phyloP scores from a whole-genome alignment of 768 basidiomycete genomes.

The Lactarius vividus region DNA sequence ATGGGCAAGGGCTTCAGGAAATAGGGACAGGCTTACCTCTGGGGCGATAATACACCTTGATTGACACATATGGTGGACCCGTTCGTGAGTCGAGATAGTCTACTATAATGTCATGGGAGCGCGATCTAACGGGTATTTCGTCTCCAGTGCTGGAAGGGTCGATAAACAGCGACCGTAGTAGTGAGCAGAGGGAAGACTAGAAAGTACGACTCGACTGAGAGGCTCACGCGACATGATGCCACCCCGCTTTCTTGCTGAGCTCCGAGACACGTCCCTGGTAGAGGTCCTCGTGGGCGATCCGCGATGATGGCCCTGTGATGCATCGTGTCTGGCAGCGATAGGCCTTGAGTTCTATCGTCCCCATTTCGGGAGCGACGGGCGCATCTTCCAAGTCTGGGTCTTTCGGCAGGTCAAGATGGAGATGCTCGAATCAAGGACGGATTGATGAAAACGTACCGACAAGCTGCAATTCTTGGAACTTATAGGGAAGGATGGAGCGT shows the following conservation, averaged over 20 bases:
- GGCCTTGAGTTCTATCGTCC: constrained; percentile 3
- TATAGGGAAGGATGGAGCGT: neutral
- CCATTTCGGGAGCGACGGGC: constrained; percentile 3
- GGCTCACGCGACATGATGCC: constrained; percentile 7
- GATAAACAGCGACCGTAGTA: neutral
- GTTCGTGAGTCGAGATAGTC: neutral
- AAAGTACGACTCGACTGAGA: neutral
- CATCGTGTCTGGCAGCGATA: neutral
- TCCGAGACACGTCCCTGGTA: constrained; percentile 1
- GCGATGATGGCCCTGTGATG: no score
- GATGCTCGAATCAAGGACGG: neutral
- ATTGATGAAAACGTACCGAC: neutral
- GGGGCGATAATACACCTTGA: constrained; percentile 10
- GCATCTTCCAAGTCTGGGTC: constrained; percentile 9
- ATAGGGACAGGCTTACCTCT: neutral
- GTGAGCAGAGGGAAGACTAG: neutral
- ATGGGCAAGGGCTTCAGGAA: neutral
- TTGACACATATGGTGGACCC: neutral
- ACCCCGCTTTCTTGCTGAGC: constrained; percentile 15
- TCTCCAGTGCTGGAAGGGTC: neutral
- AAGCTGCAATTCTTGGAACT: constrained; percentile 7
- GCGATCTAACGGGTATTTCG: neutral
- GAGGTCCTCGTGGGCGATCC: neutral
- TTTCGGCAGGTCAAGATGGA: neutral
- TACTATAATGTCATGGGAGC: neutral